A percentile compares a stretch with the other conserved stretches of the same genome.
phyloP scores from a whole-genome alignment of 176 grass and related monocot species.

The Oryza australiensis region DNA sequence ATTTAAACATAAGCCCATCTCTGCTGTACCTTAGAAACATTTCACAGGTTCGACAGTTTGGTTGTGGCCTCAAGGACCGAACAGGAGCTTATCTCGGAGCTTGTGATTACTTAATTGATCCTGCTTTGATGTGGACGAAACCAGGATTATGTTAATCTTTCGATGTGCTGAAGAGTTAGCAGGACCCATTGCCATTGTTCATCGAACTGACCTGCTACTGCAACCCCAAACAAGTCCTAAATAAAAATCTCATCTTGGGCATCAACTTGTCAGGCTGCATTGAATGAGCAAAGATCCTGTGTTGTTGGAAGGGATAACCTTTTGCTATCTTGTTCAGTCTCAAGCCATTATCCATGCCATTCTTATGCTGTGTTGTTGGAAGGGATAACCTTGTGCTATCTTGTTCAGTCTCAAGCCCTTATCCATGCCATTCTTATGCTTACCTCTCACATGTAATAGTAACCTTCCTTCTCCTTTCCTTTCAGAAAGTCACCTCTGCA shows the following conservation, averaged over 20 bases:
- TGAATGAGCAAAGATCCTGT: not conserved
- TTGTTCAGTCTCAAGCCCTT: not conserved
- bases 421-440: not conserved
- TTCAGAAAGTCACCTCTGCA: not conserved
- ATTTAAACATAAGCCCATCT: conserved; percentile 9
- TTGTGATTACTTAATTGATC: conserved; percentile 5
- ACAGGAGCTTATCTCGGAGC: conserved; percentile 14
- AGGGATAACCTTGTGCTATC: not conserved
- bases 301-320: conserved; percentile 1
- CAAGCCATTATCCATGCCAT: not conserved
- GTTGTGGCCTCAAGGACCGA: conserved; percentile 29
- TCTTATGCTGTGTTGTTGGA: not conserved
- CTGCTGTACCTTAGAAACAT: conserved; percentile 25
- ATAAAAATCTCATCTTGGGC: not conserved
- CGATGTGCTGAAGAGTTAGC: conserved; percentile 19
- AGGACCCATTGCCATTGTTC: not conserved
- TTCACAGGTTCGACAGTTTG: conserved; percentile 13
- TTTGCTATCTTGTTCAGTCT: not conserved
- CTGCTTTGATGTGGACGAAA: conserved; percentile 14
- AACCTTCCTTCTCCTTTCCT: not conserved
- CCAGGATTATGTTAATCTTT: conserved; percentile 23
- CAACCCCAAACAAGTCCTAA: not conserved
- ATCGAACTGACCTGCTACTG: conserved; percentile 8
- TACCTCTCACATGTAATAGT: not conserved
- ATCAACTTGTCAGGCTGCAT: conserved; percentile 12